Evolutionary conservation across 2,329 filamentous ascomycete genomes (phyloP), one percentile per base, ranked within the genome.

Genomic region (Penicillium sp.): DNA sequence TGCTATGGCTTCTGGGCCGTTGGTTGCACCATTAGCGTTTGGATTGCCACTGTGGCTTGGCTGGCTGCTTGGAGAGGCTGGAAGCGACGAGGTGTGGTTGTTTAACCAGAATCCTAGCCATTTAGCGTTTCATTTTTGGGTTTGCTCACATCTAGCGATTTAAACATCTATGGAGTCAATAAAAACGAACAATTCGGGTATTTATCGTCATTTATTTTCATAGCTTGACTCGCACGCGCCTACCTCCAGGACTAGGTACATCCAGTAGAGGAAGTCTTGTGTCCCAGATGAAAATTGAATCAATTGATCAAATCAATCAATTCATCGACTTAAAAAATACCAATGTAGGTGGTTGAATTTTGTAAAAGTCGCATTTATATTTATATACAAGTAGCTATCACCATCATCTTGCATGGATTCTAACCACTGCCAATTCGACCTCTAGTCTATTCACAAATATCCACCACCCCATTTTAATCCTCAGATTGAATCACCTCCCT

Each of bases 1-100:
- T 99, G 95, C 77, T 98, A 96, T 76, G 87, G 88, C 11, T 96
- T 93, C 64, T 96, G 92, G 92, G 90, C 89, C 1, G 92, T 96
- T 83, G 88, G 78, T 0, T 79, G 76, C 59, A 73, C 89, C 0
- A 76, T 84, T 1, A 93, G 88, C 61, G 89, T 96, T 0, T 93
- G 89, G 87, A 64, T 91, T 37, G 93, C 92, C 0, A 88, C 90
- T 67, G 80, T 78, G 3, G 75, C 92, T 65, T 88, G 93, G 77
- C 62, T 88, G 16, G 88, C 85, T 81, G 92, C 92, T 7, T 97
- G 92, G 93, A 89, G 88, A 73, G 90, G 91, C 0, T 97, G 93
- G 93, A 83, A 82, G 61, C 83, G 83, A 68, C 84, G 91, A 57
- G 91, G 90, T 0, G 86, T 97, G 71, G 83, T 91, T 52, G 85